Base-by-base conservation (phyloP, 257 asterid genomes). In the Lavandula angustifolia region DNA sequence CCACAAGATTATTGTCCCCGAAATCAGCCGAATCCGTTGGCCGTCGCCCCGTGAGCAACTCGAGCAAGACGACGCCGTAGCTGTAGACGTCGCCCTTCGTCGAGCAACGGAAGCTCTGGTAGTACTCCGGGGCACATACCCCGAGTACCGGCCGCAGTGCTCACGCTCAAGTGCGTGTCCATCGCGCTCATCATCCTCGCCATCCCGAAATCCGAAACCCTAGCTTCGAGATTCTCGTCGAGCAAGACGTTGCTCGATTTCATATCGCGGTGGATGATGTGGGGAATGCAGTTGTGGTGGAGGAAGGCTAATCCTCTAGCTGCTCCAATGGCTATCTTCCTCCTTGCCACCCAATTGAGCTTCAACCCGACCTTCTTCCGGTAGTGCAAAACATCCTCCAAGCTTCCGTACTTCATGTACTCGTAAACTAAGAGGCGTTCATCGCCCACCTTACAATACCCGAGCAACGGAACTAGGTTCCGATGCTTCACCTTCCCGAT, bases 121-220 rank as follows among this genome's bases (percentile, higher is more conserved):
- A 92, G 70, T 92, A 92, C 51, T 92, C 98, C 0, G 98, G 98
- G 98, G 98, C 29, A 92, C 98, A 7, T 92, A 92, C 3, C 98
- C 98, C 0, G 98, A 9, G 98, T 92, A 9, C 98, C 98, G 0
- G 98, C 96, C 7, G 89, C 77, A 4, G 97, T 92, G 75, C 96
- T 92, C 8, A 89, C 96, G 31, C 96, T 92, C 73, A 92, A 69
- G 64, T 89, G 99, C 4, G 99, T 92, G 66, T 92, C 99, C 89
- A 75, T 77, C 2, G 88, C 88, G 66, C 84, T 92, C 99, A 92
- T 81, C 7, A 69, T 75, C 76, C 99, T 70, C 0, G 99, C 99
- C 99, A 92, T 92, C 44, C 99, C 99, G 10, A 92, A 92, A 80
- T 92, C 99, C 0, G 99, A 92, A 3, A 92, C 99, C 62, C 96